phyloP scores from a whole-genome alignment of 2,329 filamentous ascomycete genomes.

The Fusarium sororula region DNA sequence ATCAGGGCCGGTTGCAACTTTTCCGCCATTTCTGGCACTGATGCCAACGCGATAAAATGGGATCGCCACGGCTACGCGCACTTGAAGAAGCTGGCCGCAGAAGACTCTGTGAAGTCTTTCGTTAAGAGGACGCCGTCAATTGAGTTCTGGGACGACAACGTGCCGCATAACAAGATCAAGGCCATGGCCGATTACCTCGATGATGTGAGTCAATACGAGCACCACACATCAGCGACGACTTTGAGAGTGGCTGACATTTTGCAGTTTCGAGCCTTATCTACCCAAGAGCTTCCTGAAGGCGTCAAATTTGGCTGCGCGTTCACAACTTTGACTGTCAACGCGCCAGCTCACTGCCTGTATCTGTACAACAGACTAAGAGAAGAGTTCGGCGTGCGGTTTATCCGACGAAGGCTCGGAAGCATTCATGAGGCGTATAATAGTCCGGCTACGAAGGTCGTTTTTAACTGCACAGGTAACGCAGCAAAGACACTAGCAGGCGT shows the following conservation, averaged over 20 bases:
- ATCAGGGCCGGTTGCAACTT: background rate
- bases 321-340: background rate
- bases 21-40: conserved; percentile 4
- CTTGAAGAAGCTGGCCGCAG: background rate
- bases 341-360: background rate
- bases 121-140: background rate
- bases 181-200: background rate
- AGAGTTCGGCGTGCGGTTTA: background rate
- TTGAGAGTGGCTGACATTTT: rapidly evolving
- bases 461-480: background rate
- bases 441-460: background rate
- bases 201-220: background rate
- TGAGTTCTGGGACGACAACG: conserved; percentile 7
- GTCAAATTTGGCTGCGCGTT: background rate
- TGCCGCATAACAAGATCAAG: conserved; percentile 1
- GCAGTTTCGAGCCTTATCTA: background rate
- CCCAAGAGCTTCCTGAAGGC: background rate
- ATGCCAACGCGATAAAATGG: conserved; percentile 7
- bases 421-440: background rate
- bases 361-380: background rate
- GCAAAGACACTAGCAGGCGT: background rate
- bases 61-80: background rate
- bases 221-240: too few species aligned
- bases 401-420: background rate
- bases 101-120: background rate